Conservation (phyloP, 208 protist species). For the Kentomonas sorsogonicus region DNA sequence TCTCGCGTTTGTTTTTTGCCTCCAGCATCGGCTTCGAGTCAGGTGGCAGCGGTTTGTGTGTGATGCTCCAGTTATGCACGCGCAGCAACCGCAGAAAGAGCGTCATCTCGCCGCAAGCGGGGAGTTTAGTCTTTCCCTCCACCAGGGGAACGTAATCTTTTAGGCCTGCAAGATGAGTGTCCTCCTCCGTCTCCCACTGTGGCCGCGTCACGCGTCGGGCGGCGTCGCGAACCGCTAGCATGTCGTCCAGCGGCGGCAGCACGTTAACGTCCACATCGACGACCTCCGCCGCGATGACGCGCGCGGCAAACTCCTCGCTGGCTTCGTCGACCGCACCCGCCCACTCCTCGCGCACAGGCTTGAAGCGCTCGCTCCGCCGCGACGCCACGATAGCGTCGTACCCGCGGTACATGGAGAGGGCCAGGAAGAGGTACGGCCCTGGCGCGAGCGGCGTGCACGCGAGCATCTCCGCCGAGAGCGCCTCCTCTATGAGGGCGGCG, state of each 20-base stretch:
- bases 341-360: slow-evolving; percentile 39
- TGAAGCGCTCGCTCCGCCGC: slow-evolving; percentile 9
- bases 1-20: slow-evolving; percentile 29
- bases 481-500: slow-evolving; percentile 33
- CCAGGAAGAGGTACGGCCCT: slow-evolving; percentile 60
- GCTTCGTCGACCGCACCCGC: slow-evolving; percentile 22
- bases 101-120: slow-evolving; percentile 59
- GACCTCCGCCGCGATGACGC: slow-evolving; percentile 41
- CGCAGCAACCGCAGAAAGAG: slow-evolving; percentile 64
- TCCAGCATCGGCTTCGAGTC: slow-evolving; percentile 31
- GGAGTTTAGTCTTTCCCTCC: slow-evolving; percentile 15
- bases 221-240: slow-evolving; percentile 41
- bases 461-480: slow-evolving; percentile 45
- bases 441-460: slow-evolving; percentile 66
- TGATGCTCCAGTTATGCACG: slow-evolving; percentile 77
- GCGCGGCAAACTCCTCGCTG: slow-evolving; percentile 33
- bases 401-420: slow-evolving; percentile 54
- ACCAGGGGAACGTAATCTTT: slow-evolving; percentile 51
- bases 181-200: slow-evolving; percentile 31
- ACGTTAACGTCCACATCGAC: slow-evolving; percentile 62
- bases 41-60: slow-evolving; percentile 17
- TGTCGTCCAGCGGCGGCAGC: slow-evolving; percentile 47
- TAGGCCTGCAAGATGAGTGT: slow-evolving; percentile 45
- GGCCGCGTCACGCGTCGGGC: slow-evolving; percentile 28
- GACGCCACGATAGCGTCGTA: slow-evolving; percentile 47